These are phyloP conservation scores for Globisporangium solare DNA, from an alignment of 352 stramenopile genomes.

Conservation along the genomic window DNA sequence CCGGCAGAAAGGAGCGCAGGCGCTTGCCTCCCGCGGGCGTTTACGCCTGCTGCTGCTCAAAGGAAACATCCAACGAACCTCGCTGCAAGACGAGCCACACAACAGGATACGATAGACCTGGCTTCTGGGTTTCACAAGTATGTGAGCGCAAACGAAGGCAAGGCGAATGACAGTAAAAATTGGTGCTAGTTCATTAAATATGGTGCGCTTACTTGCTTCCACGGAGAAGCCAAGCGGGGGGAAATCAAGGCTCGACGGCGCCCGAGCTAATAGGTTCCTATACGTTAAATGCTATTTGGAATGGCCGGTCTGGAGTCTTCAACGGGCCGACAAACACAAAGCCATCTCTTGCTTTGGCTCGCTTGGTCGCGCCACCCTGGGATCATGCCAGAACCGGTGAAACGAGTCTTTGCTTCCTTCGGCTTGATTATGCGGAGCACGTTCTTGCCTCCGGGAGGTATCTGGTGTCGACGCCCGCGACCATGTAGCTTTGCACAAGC, in stretches of 20 bases:
- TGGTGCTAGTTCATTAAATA: neutral
- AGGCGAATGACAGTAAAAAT: too few relatives aligned
- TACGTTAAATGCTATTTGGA: constrained; percentile 1
- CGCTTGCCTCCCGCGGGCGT: neutral
- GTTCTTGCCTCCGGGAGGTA: constrained; percentile 23
- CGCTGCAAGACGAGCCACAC: neutral
- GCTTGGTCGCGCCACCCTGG: too few relatives aligned
- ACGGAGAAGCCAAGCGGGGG: neutral
- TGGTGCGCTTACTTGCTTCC: neutral
- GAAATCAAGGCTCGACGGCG: neutral
- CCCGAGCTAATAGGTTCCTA: neutral
- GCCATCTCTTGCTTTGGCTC: too few relatives aligned
- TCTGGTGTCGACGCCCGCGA: constrained; percentile 11
- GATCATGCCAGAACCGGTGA: too few relatives aligned
- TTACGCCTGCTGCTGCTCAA: too few relatives aligned
- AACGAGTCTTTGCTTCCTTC: neutral
- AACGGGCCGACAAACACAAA: too few relatives aligned
- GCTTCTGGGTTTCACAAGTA: too few relatives aligned
- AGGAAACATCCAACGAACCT: too few relatives aligned
- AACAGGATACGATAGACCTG: neutral
- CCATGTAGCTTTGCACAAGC: constrained; percentile 44
- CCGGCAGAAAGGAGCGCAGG: neutral
- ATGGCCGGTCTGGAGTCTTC: neutral
- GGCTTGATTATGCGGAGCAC: constrained; percentile 28
- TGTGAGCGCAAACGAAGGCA: too few relatives aligned